Base-by-base conservation (phyloP, 495 filamentous ascomycete genomes). In the Aspergillus haitiensis region DNA sequence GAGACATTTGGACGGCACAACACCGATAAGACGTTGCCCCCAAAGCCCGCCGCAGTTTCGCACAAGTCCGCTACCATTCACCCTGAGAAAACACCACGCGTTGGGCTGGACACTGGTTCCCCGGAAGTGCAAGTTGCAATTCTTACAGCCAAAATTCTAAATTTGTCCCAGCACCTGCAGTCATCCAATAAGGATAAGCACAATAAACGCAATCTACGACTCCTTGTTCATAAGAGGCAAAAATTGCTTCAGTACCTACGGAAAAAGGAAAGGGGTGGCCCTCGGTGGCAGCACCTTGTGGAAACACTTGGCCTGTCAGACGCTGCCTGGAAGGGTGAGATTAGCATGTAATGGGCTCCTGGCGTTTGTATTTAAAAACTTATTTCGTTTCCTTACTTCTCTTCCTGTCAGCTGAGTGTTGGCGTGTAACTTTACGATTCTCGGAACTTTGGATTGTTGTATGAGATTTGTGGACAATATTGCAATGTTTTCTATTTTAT, bases 41-140 rank as follows among this genome's bases (percentile, higher is more conserved):
- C 84, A 3, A 86, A 85, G 36, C 75, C 79, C 40, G 67, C 76
- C 5, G 64, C 69, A 45, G 56, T 71, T 35, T 45, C 64, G 50
- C 57, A 72, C 52, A 61, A 67, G 33, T 65, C 60, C 39, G 67
- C 63, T 12, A 60, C 71, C 6, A 60, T 58, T 13, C 70, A 70
- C 39, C 66, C 62, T 5, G 67, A 78, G 47, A 81, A 82, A 69
- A 88, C 83, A 0, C 84, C 85, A 15, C 87, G 94, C 6, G 87
- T 88, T 11, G 94, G 94, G 0, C 88, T 86, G 0, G 94, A 99
- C 72, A 97, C 92, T 9, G 94, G 94, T 3, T 93, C 88, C 55
- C 87, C 88, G 16, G 94, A 99, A 74, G 94, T 99, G 47, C 94
- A 99, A 79, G 91, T 93, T 62, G 93, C 92, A n/a, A 94, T 99